Evolutionary conservation across 164 flowering plant genomes (phyloP), one percentile per base, ranked within the genome.

Genomic region (Berberis thunbergii): DNA sequence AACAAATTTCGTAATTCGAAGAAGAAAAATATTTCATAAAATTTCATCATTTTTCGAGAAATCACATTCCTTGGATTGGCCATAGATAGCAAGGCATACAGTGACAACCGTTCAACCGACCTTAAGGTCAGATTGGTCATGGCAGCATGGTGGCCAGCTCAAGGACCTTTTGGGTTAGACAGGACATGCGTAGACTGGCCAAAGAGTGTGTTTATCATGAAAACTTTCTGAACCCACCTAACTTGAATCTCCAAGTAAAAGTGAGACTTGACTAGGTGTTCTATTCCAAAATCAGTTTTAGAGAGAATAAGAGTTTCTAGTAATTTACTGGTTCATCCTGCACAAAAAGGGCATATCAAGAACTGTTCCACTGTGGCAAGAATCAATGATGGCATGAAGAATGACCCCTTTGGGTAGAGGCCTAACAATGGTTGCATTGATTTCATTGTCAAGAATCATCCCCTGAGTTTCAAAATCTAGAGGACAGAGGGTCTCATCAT

Each of bases 341-440:
- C 26, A 26, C 26, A 26, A 88, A 85, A 59, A 87, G 81, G 91
- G 86, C 42, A 87, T 71, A 66, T 87, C 94, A 9, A 87, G 70
- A 13, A 79, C 76, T 3, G 90, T 87, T 49, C 94, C 94, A 67
- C 89, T 86, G 56, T 88, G 89, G 61, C 91, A 83, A 57, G 89
- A 80, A 71, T 88, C 95, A 9, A 88, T 81, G 38, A 88, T 81
- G 1, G 89, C 89, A 67, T 84, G 91, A 66, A 88, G 89, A 79
- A 74, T 88, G 45, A 65, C 86, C 7, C 91, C 91, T 26, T 26
- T 26, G 26, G 26, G 26, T 26, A 26, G 26, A 26, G 26, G 26
- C 26, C 26, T 26, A 26, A 26, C 26, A 26, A 26, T 26, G 26
- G 26, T 26, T 26, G 26, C 26, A 26, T 26, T 26, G 26, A 26